These are phyloP conservation scores for Pugionium cornutum DNA, from an alignment of 345 rosid species.

Conservation along the genomic window DNA sequence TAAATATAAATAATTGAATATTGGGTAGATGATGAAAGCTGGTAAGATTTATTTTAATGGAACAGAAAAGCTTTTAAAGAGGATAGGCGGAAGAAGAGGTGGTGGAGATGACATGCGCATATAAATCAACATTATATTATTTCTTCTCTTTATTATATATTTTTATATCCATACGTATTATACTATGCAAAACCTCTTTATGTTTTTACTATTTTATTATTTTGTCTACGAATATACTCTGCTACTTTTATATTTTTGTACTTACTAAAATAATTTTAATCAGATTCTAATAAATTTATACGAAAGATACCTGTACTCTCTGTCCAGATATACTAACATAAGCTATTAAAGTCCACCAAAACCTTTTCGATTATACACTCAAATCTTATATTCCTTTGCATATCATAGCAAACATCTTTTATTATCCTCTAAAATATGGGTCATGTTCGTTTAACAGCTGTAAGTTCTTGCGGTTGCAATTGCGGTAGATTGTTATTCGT, in stretches of 20 bases:
- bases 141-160: neutral
- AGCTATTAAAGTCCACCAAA: slow-evolving; percentile 6
- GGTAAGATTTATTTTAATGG: slow-evolving; percentile 27
- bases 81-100: slow-evolving; percentile 44
- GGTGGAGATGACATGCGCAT: slow-evolving; percentile 47
- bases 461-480: no score
- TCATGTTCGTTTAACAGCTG: no score
- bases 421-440: neutral
- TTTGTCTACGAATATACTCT: slow-evolving; percentile 16
- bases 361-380: neutral
- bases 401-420: neutral
- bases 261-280: neutral
- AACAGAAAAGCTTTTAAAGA: slow-evolving; percentile 34
- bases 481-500: no score
- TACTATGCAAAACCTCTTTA: slow-evolving; percentile 18
- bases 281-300: slow-evolving; percentile 18
- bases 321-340: neutral
- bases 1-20: neutral
- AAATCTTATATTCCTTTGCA: neutral
- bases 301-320: slow-evolving; percentile 3
- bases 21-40: slow-evolving; percentile 39
- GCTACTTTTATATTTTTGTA: neutral
- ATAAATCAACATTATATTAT: neutral
- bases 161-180: slow-evolving; percentile 29
- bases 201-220: slow-evolving; percentile 1